These are phyloP conservation scores for Coemansia sp. DNA, from an alignment of 192 early-diverging fungal species.

Conservation along the genomic window DNA sequence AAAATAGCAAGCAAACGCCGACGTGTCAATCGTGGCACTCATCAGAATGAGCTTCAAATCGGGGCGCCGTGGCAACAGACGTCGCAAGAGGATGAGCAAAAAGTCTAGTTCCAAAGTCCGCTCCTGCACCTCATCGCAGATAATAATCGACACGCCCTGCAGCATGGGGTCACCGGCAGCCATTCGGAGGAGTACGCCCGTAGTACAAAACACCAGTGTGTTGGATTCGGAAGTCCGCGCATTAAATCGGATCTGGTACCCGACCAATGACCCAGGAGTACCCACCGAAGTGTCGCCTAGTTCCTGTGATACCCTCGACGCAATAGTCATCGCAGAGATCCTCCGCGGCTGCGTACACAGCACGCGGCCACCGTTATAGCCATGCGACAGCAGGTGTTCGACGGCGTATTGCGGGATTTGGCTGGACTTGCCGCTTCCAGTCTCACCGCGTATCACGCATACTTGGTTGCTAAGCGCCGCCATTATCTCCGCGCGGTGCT, in stretches of 20 bases:
- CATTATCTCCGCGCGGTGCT: conserved; percentile 6
- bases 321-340: conserved; percentile 69
- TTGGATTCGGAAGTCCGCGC: conserved; percentile 60
- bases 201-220: conserved; percentile 65
- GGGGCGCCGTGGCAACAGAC: conserved; percentile 60
- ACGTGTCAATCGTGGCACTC: conserved; percentile 88
- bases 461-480: conserved; percentile 17
- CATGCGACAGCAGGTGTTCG: conserved; percentile 58
- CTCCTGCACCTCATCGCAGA: conserved; percentile 91
- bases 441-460: conserved; percentile 45
- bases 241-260: conserved; percentile 63
- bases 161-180: conserved; percentile 41
- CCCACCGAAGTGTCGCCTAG: conserved; percentile 39
- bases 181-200: conserved; percentile 63
- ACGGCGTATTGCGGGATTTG: conserved; percentile 86
- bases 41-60: conserved; percentile 78
- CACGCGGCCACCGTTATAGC: conserved; percentile 55
- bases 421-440: conserved; percentile 60
- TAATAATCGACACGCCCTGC: conserved; percentile 42
- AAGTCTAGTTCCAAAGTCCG: conserved; percentile 78
- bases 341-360: conserved; percentile 90
- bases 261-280: conserved; percentile 34
- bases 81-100: conserved; percentile 73
- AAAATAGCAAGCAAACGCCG: conserved; percentile 80
- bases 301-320: conserved; percentile 63